Evolutionary conservation across 2,329 filamentous ascomycete species (phyloP), one percentile per base, ranked within the genome.

Genomic region (Curvularia sp.): DNA sequence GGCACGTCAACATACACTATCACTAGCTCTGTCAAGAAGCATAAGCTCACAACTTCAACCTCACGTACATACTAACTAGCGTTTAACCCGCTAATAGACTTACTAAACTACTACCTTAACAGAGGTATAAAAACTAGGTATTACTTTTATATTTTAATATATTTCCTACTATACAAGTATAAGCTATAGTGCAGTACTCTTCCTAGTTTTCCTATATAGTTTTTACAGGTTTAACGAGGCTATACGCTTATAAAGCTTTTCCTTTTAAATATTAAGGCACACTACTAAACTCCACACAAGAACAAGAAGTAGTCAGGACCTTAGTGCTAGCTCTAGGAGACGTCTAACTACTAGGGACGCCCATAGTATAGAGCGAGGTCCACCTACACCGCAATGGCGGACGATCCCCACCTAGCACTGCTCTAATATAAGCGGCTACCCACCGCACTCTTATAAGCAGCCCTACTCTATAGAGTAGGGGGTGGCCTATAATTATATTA

Each of bases 1-100:
- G 54, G 3, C 59, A 67, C 48, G 63, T 64, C 30, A 39, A 56
- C 28, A 56, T 56, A 46, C 47, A 56, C 30, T 19, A 56, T 41
- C 30, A 46, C 47, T 56, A 30, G 61, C 19, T 64, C 8, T 47
- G 56, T 4, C 54, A 66, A 23, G 59, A 64, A 46, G 43, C 41
- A 10, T 8, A 47, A 18, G 18, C 15, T 18, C 25, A 50, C 1
- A 34, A 41, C 18, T 49, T 63, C 23, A 46, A 53, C 32, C 36
- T 54, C 36, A 23, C n/a, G 18, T 54, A 49, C 9, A 41, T 48
- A 30, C 36, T 4, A 23, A 54, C 50, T 18, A 58, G 41, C 10
- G 32, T 3, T 28, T 4, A 49, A 39, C 59, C 47, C 42, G 59
- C 59, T 25, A 32, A 61, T 18, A 32, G 59, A 4, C 30, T 61